Base-by-base conservation (phyloP, 2,329 filamentous ascomycete genomes). In the Ustilaginoidea virens region DNA sequence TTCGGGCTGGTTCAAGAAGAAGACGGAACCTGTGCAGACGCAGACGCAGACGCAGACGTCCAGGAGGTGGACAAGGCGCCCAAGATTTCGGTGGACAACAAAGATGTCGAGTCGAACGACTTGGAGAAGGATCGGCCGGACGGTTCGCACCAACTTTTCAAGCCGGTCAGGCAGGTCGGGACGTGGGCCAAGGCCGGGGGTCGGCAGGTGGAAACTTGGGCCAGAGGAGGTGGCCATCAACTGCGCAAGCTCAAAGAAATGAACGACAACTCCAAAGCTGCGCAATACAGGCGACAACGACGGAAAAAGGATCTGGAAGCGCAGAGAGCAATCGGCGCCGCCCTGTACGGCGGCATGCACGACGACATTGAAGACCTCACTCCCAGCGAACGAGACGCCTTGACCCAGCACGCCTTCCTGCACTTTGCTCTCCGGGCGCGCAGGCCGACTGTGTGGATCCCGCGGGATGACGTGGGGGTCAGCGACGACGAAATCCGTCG, bases 321-420 rank as follows among this genome's bases (percentile, higher is more conserved):
- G 1, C 80, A 87, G 51, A 69, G 60, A 19, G 66, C 69, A 2
- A 78, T 87, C 16, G 80, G 79, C 5, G 76, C 85, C 27, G 79
- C 85, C 3, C 63, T 96, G 3, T 98, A 86, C 50, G 77, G 81
- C 14, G 80, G 80, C 4, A 80, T 86, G 43, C 76, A 87, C 39
- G 87, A 96, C 45, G 86, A 93, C 58, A 76, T 98, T 37, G 87
- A 94, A 51, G 90, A 98, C 47, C 62, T 98, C 27, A 90, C 82
- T 1, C 82, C 85, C 0, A 81, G 87, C 12, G 83, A 94, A 49
- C 70, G 90, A 42, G 86, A 96, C 46, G 64, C 74, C 33, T 69
- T 96, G 22, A 80, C 90, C 9, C 77, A 77, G 31, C 77, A 85
- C 43, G 85, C 87, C 1, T 98, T 98, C 53, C 77, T 86, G 54